Percentiles rank a stretch among this genome's conserved stretches.
Conservation (phyloP, 2,329 filamentous ascomycete species). For the Calonectria pauciramosa region DNA sequence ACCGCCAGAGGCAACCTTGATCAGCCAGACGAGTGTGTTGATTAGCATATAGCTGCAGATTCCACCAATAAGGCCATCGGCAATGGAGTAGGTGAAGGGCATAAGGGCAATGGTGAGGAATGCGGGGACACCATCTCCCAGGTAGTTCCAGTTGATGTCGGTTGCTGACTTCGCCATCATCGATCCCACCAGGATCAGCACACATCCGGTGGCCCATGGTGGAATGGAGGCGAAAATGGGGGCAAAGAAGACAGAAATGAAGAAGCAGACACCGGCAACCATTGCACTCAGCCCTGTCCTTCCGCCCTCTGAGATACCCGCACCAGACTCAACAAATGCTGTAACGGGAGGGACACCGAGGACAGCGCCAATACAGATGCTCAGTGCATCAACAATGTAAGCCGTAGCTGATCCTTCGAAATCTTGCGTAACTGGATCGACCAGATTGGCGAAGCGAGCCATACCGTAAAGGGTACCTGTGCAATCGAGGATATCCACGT, state of each 20-base stretch:
- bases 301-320: slow-evolving; percentile 89
- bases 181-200: slow-evolving; percentile 88
- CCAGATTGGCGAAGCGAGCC: slow-evolving; percentile 85
- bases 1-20: slow-evolving; percentile 76
- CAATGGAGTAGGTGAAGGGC: slow-evolving; percentile 92
- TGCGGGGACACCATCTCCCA: slow-evolving; percentile 86
- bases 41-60: slow-evolving; percentile 83
- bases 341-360: slow-evolving; percentile 86
- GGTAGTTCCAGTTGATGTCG: slow-evolving; percentile 91
- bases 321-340: slow-evolving; percentile 90
- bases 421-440: slow-evolving; percentile 86
- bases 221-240: slow-evolving; percentile 93
- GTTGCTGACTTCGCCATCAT: slow-evolving; percentile 85
- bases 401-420: slow-evolving; percentile 89
- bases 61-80: slow-evolving; percentile 86
- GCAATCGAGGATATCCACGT: slow-evolving; percentile 90
- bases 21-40: slow-evolving; percentile 78
- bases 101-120: slow-evolving; percentile 88
- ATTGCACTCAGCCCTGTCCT: slow-evolving; percentile 88
- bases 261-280: slow-evolving; percentile 84
- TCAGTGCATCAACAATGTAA: slow-evolving; percentile 85
- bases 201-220: slow-evolving; percentile 89
- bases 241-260: slow-evolving; percentile 89
- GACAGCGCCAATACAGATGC: slow-evolving; percentile 83
- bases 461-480: slow-evolving; percentile 92